Evolutionary conservation across 1,284 basidiomycete genomes (phyloP), one percentile per base, ranked within the genome.

Genomic region (Naganishia albida): DNA sequence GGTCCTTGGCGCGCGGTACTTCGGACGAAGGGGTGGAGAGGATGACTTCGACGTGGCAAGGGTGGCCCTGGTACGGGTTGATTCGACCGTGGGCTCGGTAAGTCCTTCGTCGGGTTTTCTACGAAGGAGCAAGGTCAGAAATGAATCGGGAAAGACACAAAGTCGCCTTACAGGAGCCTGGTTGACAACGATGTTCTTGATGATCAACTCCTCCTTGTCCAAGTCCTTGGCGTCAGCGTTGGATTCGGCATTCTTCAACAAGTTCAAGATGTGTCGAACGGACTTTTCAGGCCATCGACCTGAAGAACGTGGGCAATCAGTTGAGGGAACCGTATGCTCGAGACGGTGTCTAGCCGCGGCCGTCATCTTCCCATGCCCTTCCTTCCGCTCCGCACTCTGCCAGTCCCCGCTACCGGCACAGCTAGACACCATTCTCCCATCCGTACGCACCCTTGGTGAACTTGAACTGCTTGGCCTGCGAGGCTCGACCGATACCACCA

Each of bases 231-330:
- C 93, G 75, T 98, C 95, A 70, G 96, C 96, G 82, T 99, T 99
- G 73, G 96, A 89, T 82, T 99, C 95, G 62, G 96, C 96, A 82
- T 99, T 99, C 87, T 99, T 99, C 74, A 99, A 83, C 67, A 99
- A 87, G 72, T 90, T 88, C 71, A 89, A 86, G 78, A 99, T 88
- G 86, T 94, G 97, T 81, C 90, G 89, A 82, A 97, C 88, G 68
- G 95, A 98, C 85, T 99, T 99, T 84, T 93, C 93, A 80, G 96
- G 96, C 96, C 96, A 99, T 80, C 96, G 96, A 88, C 96, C 91
- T 93, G 69, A 13, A 28, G n/a, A 30, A 28, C n/a, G 0, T 40
- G 26, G 39, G 42, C 25, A 4, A 48, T 20, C 2, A 42, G 25
- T 56, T 26, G 16, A 18, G 25, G 15, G 28, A 15, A 25, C 54